phyloP scores from a whole-genome alignment of 345 rosid genomes.

The Euphorbia lathyris region DNA sequence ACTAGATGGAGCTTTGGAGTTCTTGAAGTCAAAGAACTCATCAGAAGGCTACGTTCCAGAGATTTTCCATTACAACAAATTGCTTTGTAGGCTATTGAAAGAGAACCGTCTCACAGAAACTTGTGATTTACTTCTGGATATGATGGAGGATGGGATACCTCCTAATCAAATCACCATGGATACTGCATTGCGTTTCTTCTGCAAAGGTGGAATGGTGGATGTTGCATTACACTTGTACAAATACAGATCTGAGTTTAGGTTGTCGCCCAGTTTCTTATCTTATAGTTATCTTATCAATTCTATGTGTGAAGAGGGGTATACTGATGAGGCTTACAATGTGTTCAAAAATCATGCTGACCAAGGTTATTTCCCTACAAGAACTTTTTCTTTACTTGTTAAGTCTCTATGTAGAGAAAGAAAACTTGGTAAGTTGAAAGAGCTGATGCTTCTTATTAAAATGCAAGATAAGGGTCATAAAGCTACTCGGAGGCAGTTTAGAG shows the following conservation, averaged over 20 bases:
- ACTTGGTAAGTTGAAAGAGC: slow-evolving; percentile 60
- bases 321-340: slow-evolving; percentile 55
- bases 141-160: slow-evolving; percentile 49
- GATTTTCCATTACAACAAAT: slow-evolving; percentile 48
- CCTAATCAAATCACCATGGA: slow-evolving; percentile 61
- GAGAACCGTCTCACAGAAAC: slow-evolving; percentile 56
- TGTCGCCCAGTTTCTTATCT: slow-evolving; percentile 48
- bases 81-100: slow-evolving; percentile 53
- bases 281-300: slow-evolving; percentile 64
- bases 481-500: slow-evolving; percentile 33
- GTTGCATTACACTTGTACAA: slow-evolving; percentile 65
- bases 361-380: slow-evolving; percentile 52
- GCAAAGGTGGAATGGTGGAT: slow-evolving; percentile 80
- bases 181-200: slow-evolving; percentile 69
- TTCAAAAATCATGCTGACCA: slow-evolving; percentile 46
- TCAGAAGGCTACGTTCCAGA: slow-evolving; percentile 55
- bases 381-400: slow-evolving; percentile 51
- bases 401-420: slow-evolving; percentile 63
- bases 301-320: slow-evolving; percentile 44
- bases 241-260: slow-evolving; percentile 52
- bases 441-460: slow-evolving; percentile 71
- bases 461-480: slow-evolving; percentile 61
- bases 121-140: slow-evolving; percentile 63
- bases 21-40: slow-evolving; percentile 47
- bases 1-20: slow-evolving; percentile 48